Evolutionary conservation across 805 yeast genomes (phyloP).

Genomic region (Pichia cabralensis): DNA sequence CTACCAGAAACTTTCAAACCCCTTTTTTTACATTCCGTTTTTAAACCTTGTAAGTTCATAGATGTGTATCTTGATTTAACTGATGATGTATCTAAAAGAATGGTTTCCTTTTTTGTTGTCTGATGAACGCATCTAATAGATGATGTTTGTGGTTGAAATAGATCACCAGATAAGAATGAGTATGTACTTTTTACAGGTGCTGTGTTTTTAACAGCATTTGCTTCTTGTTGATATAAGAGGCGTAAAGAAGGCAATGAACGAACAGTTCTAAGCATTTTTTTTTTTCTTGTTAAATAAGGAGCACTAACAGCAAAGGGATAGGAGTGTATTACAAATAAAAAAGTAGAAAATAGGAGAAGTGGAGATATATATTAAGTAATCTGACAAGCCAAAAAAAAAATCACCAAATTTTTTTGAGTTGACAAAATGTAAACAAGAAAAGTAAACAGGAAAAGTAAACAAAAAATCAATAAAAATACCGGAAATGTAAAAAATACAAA

Average conservation of each 20-base stretch:
- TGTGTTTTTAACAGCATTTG: conserved; percentile 9
- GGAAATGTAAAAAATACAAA: neutral
- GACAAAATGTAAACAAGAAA: neutral
- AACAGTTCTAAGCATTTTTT: conserved; percentile 24
- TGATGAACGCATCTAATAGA: conserved; percentile 24
- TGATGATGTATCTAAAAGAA: conserved; percentile 17
- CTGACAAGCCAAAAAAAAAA: no score
- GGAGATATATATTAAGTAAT: no score
- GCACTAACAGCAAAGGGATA: neutral
- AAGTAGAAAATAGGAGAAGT: no score
- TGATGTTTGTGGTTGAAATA: conserved; percentile 9
- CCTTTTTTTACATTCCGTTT: conserved; percentile 47
- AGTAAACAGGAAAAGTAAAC: neutral
- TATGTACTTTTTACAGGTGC: neutral
- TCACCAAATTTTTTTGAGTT: no score
- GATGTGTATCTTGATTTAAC: conserved; percentile 21
- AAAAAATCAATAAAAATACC: neutral
- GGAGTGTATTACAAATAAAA: no score
- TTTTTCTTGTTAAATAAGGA: neutral
- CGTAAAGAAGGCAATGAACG: conserved; percentile 26
- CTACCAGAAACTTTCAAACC: conserved; percentile 55
- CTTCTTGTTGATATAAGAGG: conserved; percentile 19
- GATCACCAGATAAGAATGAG: conserved; percentile 8
- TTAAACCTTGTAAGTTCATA: conserved; percentile 46
- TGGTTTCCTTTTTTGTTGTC: conserved; percentile 25